phyloP scores from a whole-genome alignment of 108 stramenopile genomes.

The Discostella stelligeroides region DNA sequence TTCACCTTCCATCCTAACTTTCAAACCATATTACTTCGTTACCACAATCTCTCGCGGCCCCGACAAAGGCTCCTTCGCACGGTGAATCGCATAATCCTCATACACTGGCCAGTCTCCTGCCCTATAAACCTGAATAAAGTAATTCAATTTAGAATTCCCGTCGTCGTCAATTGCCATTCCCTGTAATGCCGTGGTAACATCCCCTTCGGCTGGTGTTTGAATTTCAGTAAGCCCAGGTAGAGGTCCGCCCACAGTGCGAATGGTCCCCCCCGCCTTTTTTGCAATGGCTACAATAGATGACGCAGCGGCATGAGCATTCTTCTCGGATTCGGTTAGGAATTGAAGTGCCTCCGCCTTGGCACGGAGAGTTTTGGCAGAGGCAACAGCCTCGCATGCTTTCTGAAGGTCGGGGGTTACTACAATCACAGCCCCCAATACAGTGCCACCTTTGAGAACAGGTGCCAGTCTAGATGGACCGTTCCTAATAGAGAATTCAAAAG shows the following conservation, averaged over 20 bases:
- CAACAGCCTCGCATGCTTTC: conserved; percentile 64
- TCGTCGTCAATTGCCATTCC: conserved; percentile 78
- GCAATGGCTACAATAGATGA: conserved; percentile 65
- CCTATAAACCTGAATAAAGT: conserved; percentile 84
- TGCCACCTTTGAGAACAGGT: conserved; percentile 58
- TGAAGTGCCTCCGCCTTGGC: conserved; percentile 82
- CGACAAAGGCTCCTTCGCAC: conserved; percentile 67
- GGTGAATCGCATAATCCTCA: conserved; percentile 81
- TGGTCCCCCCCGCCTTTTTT: conserved; percentile 63
- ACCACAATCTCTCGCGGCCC: conserved; percentile 85
- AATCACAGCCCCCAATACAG: conserved; percentile 77
- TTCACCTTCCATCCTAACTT: too few species aligned
- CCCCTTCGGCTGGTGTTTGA: conserved; percentile 59
- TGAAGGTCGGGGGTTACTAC: conserved; percentile 75
- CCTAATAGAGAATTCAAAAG: conserved; percentile 68
- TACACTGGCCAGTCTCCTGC: conserved; percentile 85
- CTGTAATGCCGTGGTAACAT: conserved; percentile 67
- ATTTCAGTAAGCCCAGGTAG: conserved; percentile 69
- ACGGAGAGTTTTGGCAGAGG: conserved; percentile 58
- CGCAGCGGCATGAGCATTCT: conserved; percentile 66
- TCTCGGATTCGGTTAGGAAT: conserved; percentile 69
- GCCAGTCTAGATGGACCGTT: conserved; percentile 45
- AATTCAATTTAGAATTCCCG: conserved; percentile 72
- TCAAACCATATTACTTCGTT: conserved; percentile 58
- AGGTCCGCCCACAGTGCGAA: conserved; percentile 72